Base-by-base conservation (phyloP, 805 yeast species). In the Phaffomyces antillensis region DNA sequence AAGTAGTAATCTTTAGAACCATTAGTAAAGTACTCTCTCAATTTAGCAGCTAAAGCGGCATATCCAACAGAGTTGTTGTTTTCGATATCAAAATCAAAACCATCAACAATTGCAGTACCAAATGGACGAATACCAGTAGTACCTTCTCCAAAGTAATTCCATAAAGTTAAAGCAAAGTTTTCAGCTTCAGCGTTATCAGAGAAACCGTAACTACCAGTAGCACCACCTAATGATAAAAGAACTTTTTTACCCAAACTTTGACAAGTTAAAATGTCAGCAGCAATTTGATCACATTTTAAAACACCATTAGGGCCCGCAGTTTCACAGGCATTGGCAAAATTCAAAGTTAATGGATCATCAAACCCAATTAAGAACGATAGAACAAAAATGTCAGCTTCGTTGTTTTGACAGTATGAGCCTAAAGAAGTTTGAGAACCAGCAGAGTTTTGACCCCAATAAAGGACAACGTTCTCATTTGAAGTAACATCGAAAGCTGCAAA, bases 61-160 rank as follows among this genome's bases (percentile, higher is more conserved):
- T 83, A 84, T 23, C 96, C 96, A 5, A 68, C 65, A 40, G 71
- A 67, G 45, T 70, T 59, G 52, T 72, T 71, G 63, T 77, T 75
- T 66, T 91, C 98, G 55, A 88, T 81, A 64, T 91, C 98, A 51
- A 90, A 81, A 62, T 91, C 98, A 59, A 90, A 90, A 17, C 98
- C 98, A 64, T 91, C 97, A 43, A 91, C 71, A 26, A 85, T 65
- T 5, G 96, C 69, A 52, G 73, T 77, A 73, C 88, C 55, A 60
- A 88, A 87, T 52, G 83, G 75, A 58, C 77, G 77, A 53, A 82
- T 79, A 28, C 73, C 70, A 36, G 70, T 54, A 7, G 76, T 52
- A 31, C 86, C 88, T 47, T 71, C 77, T 49, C 81, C 83, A 56
- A 85, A 77, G 42, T 76, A 76, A 51, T 79, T 66, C 76, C 86